These are phyloP conservation scores for Solanum pinnatisectum DNA, from an alignment of 257 asterid species.

Conservation along the genomic window DNA sequence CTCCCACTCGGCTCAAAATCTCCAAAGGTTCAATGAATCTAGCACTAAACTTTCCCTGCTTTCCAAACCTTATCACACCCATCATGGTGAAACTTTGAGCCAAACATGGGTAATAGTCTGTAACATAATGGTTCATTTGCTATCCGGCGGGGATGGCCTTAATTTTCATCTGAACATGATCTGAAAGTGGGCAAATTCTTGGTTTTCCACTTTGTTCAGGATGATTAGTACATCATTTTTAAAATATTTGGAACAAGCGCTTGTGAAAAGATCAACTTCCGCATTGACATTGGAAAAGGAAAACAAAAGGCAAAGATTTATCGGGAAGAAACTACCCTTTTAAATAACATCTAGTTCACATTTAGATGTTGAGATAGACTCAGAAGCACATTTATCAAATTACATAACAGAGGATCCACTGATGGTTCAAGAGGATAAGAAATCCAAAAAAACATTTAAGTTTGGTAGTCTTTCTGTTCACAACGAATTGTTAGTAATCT, in stretches of 20 bases:
- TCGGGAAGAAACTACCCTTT: neutral
- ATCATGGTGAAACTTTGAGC: neutral
- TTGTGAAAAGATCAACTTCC: conserved; percentile 4
- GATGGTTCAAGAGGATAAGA: neutral
- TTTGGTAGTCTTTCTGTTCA: neutral
- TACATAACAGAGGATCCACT: no score
- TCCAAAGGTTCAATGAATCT: neutral
- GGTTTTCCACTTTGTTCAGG: conserved; percentile 17
- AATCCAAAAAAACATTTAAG: neutral
- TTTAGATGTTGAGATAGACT: no score
- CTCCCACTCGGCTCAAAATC: neutral
- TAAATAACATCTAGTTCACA: neutral
- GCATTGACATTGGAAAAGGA: neutral
- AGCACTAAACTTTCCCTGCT: neutral
- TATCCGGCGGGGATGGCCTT: conserved; percentile 40
- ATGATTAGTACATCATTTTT: conserved; percentile 29
- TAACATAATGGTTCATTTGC: neutral
- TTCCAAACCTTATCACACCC: neutral
- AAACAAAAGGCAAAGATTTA: conserved; percentile 2
- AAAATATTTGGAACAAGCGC: neutral
- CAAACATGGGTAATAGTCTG: neutral
- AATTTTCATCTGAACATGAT: conserved; percentile 31
- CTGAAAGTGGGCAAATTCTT: conserved; percentile 29
- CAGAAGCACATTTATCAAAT: no score
- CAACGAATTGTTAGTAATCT: neutral